A percentile compares a stretch with the other conserved stretches of the same genome.
These are phyloP conservation scores for Tolypocladium endophyticum DNA, from an alignment of 2,329 filamentous ascomycete genomes.

Conservation along the genomic window DNA sequence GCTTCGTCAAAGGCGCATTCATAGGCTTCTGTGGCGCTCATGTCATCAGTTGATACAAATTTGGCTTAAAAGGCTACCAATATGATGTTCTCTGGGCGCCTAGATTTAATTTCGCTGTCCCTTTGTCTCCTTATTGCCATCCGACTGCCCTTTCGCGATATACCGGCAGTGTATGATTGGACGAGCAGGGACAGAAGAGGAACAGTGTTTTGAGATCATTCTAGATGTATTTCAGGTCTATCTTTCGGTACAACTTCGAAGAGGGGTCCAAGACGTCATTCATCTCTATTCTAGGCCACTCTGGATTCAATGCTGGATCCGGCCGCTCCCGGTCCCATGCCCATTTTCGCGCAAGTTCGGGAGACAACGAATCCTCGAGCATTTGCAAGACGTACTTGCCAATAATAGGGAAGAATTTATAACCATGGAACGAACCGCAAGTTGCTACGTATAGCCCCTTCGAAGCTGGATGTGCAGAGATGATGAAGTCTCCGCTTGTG, in stretches of 20 bases:
- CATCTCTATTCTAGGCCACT: conserved; percentile 49
- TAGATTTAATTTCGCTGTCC: too few relatives aligned
- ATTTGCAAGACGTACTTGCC: conserved; percentile 52
- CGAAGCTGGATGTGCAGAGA: conserved; percentile 42
- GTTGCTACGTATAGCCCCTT: conserved; percentile 50
- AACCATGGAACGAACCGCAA: conserved; percentile 57
- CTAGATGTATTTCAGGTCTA: too few relatives aligned
- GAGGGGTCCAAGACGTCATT: conserved; percentile 31
- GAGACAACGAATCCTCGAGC: conserved; percentile 33
- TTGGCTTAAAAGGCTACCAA: too few relatives aligned
- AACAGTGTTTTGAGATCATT: too few relatives aligned
- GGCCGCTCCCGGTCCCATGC: conserved; percentile 51
- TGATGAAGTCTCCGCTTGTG: conserved; percentile 49
- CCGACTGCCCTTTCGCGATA: too few relatives aligned
- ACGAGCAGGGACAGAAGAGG: too few relatives aligned
- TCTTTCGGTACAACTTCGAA: conserved; percentile 14
- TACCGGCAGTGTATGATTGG: too few relatives aligned
- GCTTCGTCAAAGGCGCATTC: too few relatives aligned
- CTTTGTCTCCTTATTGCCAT: too few relatives aligned
- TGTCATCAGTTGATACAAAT: too few relatives aligned
- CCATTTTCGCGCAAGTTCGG: conserved; percentile 36
- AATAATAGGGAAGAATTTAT: conserved; percentile 56
- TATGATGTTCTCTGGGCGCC: too few relatives aligned
- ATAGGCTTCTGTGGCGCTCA: too few relatives aligned
- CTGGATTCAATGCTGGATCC: conserved; percentile 37